These are phyloP conservation scores for Macrophomina pseudophaseolina DNA, from an alignment of 2,329 filamentous ascomycete genomes.

Conservation along the genomic window DNA sequence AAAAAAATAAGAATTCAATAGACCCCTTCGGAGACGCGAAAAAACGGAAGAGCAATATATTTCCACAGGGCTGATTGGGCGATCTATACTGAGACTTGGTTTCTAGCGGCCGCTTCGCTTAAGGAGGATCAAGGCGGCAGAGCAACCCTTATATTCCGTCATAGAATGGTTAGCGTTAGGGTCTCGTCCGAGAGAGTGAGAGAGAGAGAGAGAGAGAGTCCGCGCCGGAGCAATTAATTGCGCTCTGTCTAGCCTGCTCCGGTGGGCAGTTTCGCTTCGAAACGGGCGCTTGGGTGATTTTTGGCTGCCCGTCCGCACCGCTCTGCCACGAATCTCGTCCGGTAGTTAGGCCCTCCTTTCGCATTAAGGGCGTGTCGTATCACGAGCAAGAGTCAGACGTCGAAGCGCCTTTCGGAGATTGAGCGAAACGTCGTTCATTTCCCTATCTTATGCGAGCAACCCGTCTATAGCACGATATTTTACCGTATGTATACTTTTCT, in stretches of 20 bases:
- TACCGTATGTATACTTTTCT: no score
- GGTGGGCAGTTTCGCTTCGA: background rate
- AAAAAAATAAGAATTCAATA: background rate
- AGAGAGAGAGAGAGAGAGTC: background rate
- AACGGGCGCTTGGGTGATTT: background rate
- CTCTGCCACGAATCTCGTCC: no score
- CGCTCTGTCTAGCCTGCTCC: background rate
- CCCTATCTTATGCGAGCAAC: no score
- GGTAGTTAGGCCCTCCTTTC: no score
- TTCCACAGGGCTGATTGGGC: background rate
- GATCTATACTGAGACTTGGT: background rate
- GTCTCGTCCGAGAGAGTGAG: no score
- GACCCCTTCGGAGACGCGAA: background rate
- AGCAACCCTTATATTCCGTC: background rate
- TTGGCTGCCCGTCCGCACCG: background rate
- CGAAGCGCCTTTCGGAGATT: no score
- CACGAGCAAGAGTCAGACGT: no score
- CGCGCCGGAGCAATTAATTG: background rate
- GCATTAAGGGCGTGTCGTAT: no score
- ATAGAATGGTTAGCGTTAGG: background rate
- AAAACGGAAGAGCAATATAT: background rate
- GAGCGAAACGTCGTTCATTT: no score
- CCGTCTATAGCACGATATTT: no score
- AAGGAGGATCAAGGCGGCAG: background rate
- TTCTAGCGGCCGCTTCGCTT: background rate